These are phyloP conservation scores for Choricystis sp. DNA, from an alignment of 139 green algal genomes.

Conservation along the genomic window DNA sequence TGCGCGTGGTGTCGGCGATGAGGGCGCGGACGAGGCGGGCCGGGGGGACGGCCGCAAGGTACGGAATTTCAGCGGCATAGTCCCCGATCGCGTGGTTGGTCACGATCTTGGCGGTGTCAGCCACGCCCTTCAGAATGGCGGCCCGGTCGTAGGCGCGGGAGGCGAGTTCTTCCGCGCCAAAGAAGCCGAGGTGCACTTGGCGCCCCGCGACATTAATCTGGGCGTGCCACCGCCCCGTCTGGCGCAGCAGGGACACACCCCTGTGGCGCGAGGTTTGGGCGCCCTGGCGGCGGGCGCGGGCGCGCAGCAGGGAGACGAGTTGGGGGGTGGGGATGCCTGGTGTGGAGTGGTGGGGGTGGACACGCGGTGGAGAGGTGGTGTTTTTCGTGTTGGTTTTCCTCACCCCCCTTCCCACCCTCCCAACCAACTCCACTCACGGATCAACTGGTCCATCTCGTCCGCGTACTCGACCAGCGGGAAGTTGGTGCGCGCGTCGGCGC, in stretches of 20 bases:
- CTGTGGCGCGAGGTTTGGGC: constrained; percentile 14
- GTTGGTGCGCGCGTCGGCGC: constrained; percentile 17
- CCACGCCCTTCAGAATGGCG: constrained; percentile 13
- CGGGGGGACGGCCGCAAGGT: constrained; percentile 9
- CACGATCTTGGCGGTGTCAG: background rate
- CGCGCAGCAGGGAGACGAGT: constrained; percentile 24
- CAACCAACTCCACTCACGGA: constrained; percentile 1
- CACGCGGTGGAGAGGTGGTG: background rate
- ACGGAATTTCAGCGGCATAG: constrained; percentile 16
- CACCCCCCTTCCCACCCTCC: background rate
- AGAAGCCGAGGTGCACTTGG: constrained; percentile 31
- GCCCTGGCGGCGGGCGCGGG: constrained; percentile 15
- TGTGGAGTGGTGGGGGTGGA: background rate
- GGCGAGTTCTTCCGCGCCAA: constrained; percentile 11
- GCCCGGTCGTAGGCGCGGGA: constrained; percentile 25
- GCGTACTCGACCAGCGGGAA: constrained; percentile 21
- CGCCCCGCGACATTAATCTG: constrained; percentile 29
- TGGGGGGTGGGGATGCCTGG: constrained; percentile 16
- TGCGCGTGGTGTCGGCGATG: constrained; percentile 7
- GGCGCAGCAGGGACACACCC: constrained; percentile 24
- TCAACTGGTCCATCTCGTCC: constrained; percentile 17
- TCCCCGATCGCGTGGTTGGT: constrained; percentile 23
- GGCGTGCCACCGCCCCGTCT: constrained; percentile 27
- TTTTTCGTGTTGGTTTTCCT: background rate
- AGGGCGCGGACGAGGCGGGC: constrained; percentile 14